Evolutionary conservation across 345 rosid genomes (phyloP), one percentile per base, ranked within the genome.

Genomic region (Populus euphratica): DNA sequence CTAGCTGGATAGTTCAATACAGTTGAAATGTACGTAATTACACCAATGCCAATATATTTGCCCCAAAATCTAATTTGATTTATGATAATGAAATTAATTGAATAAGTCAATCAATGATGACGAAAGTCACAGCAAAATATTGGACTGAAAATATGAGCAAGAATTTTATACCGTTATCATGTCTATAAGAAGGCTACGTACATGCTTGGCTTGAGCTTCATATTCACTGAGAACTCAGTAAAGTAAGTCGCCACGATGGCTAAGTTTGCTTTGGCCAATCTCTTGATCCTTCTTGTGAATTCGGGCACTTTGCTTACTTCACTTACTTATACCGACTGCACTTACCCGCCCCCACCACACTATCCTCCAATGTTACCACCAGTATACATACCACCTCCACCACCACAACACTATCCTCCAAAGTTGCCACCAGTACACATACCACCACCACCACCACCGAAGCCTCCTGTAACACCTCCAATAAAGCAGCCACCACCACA

Each of bases 261-360:
- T 25, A 81, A 47, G n/a, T 36, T 6, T 18, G 29, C 23, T 14
- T 56, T 73, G 2, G 54, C 69, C 8, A 73, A 36, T 10, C 63
- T 75, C 77, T 68, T 82, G 14, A 29, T 88, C 29, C 44, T 85
- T 41, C 79, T 88, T 18, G 62, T 88, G 13, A 82, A 61, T 76
- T 36, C 81, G 33, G 71, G 78, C 20, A 76, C 76, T 54, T 70
- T 83, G 69, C 77, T 83, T 21, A 6, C 81, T 76, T 71, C 87
- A 62, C 75, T 82, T 6, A 86, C 89, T 29, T 88, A 89, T 66
- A 86, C 89, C 27, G 8, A 44, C 16, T 89, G 93, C 62, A 80
- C 86, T 14, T 74, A 43, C 65, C 91, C 88, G 17, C 29, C 4
- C 74, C 56, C 80, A 82, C 92, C 92, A 13, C 4, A 33, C 35